Evolutionary conservation across 768 basidiomycete genomes (phyloP).

Genomic region (Tulasnella sp.): DNA sequence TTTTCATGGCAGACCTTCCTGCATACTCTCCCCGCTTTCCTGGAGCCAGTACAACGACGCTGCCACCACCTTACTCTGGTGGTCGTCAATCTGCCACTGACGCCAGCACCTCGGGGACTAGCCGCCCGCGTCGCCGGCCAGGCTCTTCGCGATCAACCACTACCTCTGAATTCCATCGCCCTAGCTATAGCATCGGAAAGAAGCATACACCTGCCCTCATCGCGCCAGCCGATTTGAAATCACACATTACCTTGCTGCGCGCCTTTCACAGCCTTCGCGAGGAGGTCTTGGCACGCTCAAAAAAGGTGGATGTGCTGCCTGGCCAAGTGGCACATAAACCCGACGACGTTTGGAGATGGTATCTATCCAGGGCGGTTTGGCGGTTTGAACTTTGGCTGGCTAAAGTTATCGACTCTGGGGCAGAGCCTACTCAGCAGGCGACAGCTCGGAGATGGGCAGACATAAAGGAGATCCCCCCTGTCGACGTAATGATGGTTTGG

Average conservation of each 20-base stretch:
- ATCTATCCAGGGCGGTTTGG: constrained; percentile 17
- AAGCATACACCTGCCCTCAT: constrained; percentile 12
- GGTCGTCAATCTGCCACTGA: no score
- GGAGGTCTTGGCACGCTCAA: background rate
- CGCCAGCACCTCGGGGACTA: no score
- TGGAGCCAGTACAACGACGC: no score
- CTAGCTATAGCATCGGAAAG: background rate
- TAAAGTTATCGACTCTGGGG: background rate
- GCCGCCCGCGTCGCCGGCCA: no score
- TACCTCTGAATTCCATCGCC: no score
- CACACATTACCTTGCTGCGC: constrained; percentile 18
- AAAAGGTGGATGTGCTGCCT: background rate
- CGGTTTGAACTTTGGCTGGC: constrained; percentile 18
- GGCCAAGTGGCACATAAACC: background rate
- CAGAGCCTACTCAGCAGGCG: background rate
- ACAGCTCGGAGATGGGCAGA: background rate
- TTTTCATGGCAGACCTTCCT: no score
- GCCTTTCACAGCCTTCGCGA: constrained; percentile 18
- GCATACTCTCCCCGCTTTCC: no score
- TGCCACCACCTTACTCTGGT: no score
- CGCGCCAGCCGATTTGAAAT: background rate
- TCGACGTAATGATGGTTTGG: constrained; percentile 20
- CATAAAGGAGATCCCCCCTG: constrained; percentile 11
- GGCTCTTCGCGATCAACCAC: no score
- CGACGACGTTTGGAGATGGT: constrained; percentile 18